These are phyloP conservation scores for Arabidopsis arenosa DNA, from an alignment of 345 rosid species.

Conservation along the genomic window DNA sequence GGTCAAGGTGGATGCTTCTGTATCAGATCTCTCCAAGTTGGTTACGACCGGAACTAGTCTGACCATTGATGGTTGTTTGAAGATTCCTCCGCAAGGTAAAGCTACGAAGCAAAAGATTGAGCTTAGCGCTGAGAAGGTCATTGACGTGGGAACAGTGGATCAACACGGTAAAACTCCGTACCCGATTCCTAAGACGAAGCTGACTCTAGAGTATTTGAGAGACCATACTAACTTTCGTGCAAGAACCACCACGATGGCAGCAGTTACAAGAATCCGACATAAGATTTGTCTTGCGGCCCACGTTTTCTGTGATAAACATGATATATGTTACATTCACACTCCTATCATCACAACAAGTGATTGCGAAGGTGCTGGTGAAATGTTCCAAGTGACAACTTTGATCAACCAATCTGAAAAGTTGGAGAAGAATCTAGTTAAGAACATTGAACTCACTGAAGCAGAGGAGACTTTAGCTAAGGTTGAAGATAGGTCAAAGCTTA, in stretches of 20 bases:
- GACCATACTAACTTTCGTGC: slow-evolving; percentile 72
- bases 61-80: slow-evolving; percentile 67
- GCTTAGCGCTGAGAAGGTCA: slow-evolving; percentile 68
- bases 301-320: slow-evolving; percentile 69
- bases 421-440: slow-evolving; percentile 42
- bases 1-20: slow-evolving; percentile 69
- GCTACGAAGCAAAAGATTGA: slow-evolving; percentile 79
- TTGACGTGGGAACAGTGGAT: slow-evolving; percentile 65
- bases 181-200: slow-evolving; percentile 79
- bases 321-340: slow-evolving; percentile 69
- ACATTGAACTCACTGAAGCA: too few species aligned
- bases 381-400: slow-evolving; percentile 93
- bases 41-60: slow-evolving; percentile 80
- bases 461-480: too few species aligned
- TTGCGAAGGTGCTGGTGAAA: slow-evolving; percentile 96
- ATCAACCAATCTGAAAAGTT: slow-evolving; percentile 66
- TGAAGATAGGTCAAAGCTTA: too few species aligned
- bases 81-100: slow-evolving; percentile 60
- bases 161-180: slow-evolving; percentile 56
- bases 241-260: slow-evolving; percentile 73
- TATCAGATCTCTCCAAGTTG: slow-evolving; percentile 62
- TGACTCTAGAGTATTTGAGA: slow-evolving; percentile 76
- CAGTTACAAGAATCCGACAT: slow-evolving; percentile 80
- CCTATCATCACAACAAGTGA: slow-evolving; percentile 89
- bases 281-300: slow-evolving; percentile 81